Evolutionary conservation across 441 rosid species (phyloP), one percentile per base, ranked within the genome.

Genomic region (Gossypium schwendimanii): DNA sequence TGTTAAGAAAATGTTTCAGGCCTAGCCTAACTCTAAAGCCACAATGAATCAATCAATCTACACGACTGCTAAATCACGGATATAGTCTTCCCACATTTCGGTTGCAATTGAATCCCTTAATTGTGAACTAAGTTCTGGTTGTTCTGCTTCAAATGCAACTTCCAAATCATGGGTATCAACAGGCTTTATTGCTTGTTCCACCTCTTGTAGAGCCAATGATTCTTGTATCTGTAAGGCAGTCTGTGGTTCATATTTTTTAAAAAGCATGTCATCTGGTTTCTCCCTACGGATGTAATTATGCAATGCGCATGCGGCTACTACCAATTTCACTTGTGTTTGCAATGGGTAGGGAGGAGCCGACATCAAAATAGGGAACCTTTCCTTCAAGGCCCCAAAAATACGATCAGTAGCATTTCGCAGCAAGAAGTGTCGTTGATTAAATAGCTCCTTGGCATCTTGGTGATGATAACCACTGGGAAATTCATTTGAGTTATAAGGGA

Each of bases 271-370:
- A 72, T 89, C 96, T 0, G 94, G 97, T 69, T 87, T 89, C 82
- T 91, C 98, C 68, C 70, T 81, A 33, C 89, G 94, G 44, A 93
- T 76, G 82, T 80, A 93, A 77, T 93, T 93, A 82, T 91, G 97
- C 65, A 93, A 63, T 4, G 98, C 93, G 15, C 94, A 93, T 1
- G 96, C 84, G 7, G 89, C 98, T n/a, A 93, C 89, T 11, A 93
- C 93, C 82, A 93, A 75, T 78, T 93, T 93, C 72, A 93, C 97
- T 82, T 93, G 97, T 3, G 96, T 90, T 66, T 83, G 97, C 45
- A 91, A 83, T 47, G 98, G 96, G 77, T 93, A 93, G 4, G 98
- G 96, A 60, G 98, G 97, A 75, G 97, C 93, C 17, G 96, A 75
- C 80, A 82, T 82, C 75, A 93, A 70, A 69, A 91, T 93, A 0